These are phyloP conservation scores for Rasamsonia emersonii DNA, from an alignment of 2,329 filamentous ascomycete genomes.

Conservation along the genomic window DNA sequence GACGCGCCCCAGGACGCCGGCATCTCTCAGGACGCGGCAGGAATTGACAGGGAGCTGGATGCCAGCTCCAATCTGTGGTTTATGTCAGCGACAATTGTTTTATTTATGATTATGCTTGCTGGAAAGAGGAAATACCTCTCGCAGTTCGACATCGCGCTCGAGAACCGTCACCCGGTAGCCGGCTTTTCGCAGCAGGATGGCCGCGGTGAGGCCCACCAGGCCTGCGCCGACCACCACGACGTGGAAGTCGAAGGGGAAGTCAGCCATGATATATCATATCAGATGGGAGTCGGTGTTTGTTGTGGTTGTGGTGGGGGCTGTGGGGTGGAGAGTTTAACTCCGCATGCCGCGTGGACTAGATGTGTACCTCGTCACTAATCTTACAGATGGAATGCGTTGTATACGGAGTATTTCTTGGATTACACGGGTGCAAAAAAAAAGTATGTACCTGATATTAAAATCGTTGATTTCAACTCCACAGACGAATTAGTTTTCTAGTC, in stretches of 20 bases:
- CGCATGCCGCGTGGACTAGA: too few species aligned
- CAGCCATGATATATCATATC: too few species aligned
- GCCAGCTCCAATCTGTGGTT: neutral
- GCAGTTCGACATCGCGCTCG: neutral
- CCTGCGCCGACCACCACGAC: slow-evolving; percentile 1
- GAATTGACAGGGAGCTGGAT: neutral
- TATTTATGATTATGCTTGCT: neutral
- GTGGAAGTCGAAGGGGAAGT: neutral
- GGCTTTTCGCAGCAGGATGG: neutral
- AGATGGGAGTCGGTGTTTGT: too few species aligned
- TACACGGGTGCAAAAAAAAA: too few species aligned
- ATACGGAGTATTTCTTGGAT: too few species aligned
- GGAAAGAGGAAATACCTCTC: neutral
- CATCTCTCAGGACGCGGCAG: neutral
- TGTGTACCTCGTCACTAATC: too few species aligned
- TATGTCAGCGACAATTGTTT: neutral
- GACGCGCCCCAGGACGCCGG: neutral
- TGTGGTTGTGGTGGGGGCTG: too few species aligned
- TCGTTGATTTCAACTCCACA: too few species aligned
- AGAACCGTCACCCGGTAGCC: neutral
- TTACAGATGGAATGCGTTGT: too few species aligned
- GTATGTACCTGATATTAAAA: too few species aligned
- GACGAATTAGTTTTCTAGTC: too few species aligned
- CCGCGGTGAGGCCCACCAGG: neutral
- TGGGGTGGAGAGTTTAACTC: too few species aligned